phyloP scores from a whole-genome alignment of 31 red algal genomes.

The Odonthalia washingtoniensis region DNA sequence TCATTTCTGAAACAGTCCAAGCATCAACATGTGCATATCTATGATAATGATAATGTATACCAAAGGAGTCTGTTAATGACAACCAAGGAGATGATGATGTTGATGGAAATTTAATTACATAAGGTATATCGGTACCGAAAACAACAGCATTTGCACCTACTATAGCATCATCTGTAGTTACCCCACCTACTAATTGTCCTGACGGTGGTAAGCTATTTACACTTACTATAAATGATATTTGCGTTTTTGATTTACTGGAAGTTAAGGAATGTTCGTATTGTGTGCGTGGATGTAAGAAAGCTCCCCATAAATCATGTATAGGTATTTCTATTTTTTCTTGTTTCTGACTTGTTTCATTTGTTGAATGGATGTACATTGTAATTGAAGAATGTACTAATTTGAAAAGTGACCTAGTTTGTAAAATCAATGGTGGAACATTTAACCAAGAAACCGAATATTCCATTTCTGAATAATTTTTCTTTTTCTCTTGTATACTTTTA shows the following conservation, averaged over 20 bases:
- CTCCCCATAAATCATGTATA: constrained; percentile 30
- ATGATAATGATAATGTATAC: constrained; percentile 43
- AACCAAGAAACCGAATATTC: background rate
- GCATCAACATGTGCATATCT: constrained; percentile 12
- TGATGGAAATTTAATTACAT: background rate
- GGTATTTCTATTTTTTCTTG: background rate
- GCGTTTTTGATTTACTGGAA: background rate
- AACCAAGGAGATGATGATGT: constrained; percentile 29
- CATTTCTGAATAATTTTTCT: background rate
- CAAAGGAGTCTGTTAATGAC: constrained; percentile 47
- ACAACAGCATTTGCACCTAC: constrained; percentile 59
- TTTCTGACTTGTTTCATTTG: background rate
- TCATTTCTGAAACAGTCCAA: constrained; percentile 36
- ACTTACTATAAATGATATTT: background rate
- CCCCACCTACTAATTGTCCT: constrained; percentile 69
- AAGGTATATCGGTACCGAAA: constrained; percentile 50
- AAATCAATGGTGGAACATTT: background rate
- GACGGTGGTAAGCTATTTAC: constrained; percentile 28
- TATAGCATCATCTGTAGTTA: constrained; percentile 66
- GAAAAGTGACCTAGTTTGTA: background rate
- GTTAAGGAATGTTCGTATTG: background rate
- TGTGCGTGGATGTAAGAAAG: constrained; percentile 12
- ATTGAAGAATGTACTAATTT: background rate
- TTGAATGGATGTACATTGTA: background rate
- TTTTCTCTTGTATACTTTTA: no score